Evolutionary conservation across 2,329 filamentous ascomycete species (phyloP), one percentile per base, ranked within the genome.

Genomic region (Botryotinia convoluta): DNA sequence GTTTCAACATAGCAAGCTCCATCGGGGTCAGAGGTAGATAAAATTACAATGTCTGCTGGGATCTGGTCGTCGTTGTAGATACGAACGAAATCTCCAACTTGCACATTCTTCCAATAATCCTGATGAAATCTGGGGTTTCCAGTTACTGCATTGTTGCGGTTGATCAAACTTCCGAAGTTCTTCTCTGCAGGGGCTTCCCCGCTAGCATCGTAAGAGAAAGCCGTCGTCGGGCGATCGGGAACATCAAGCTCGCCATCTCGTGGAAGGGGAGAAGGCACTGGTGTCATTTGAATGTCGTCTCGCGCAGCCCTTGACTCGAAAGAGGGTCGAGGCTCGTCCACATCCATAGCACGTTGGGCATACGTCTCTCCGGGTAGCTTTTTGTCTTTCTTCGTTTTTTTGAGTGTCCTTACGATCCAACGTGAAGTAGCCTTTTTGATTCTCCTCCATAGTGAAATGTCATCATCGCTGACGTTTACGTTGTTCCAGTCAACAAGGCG

Each of bases 1-100:
- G 96, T 99, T 83, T 99, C 96, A 35, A 99, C 92, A 79, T 98
- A 99, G 83, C 96, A 99, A 54, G 93, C 93, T 69, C 96, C 96
- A 78, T 99, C 96, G 0, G 92, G 88, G 78, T 98, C 96, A 3
- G 96, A 97, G 0, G 96, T 98, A 3, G 96, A 93, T 37, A 99
- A 84, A 61, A 99, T 92, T 65, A 98, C 91, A 64, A 99, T 86
- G 82, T 99, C 96, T 65, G 96, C 95, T 1, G 96, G 97, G 37
- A 99, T 90, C 78, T 97, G 94, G 79, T 99, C 96, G 77, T 97
- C 93, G 79, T 97, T 98, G 84, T 98, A 98, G 69, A 99, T 89
- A 77, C 97, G 93, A 72, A 99, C 92, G 83, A 97, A 98, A 82
- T 99, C 96, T 65, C 96, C 96, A 14, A 99, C 96, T 79, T 95